Evolutionary conservation across 805 yeast genomes (phyloP).

Genomic region (Pichia nanzhaoensis): DNA sequence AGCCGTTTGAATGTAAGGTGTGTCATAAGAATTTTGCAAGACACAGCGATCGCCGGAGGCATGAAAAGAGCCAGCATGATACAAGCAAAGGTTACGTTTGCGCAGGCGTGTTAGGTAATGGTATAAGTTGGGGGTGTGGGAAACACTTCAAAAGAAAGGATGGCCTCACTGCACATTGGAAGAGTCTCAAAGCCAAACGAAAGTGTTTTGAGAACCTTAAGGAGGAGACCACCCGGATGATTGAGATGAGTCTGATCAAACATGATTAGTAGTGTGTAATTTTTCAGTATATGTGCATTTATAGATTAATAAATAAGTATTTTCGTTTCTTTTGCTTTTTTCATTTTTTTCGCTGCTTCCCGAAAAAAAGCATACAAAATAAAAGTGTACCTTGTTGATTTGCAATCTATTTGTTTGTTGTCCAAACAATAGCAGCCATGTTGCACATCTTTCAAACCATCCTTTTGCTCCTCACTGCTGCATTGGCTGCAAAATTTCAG

Average conservation of each 20-base stretch:
- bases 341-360: no score
- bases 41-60: conserved; percentile 30
- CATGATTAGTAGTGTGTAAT: neutral
- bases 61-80: conserved; percentile 31
- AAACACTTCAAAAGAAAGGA: conserved; percentile 31
- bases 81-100: conserved; percentile 22
- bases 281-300: neutral
- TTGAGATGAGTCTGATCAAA: neutral
- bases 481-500: conserved; percentile 17
- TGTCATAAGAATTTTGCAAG: conserved; percentile 30
- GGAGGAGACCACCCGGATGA: conserved; percentile 3
- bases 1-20: conserved; percentile 27
- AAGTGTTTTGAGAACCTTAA: conserved; percentile 25
- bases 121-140: conserved; percentile 32
- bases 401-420: no score
- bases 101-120: conserved; percentile 26
- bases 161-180: conserved; percentile 33
- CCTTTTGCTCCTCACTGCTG: neutral
- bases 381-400: no score
- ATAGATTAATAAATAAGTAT: no score
- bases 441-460: no score
- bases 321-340: no score
- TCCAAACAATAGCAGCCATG: no score
- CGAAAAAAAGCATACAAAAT: no score
- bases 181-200: conserved; percentile 29